Percentiles rank a stretch among this genome's conserved stretches.
These are phyloP conservation scores for Quercus mongolica DNA, from an alignment of 306 rosid genomes.

Conservation along the genomic window DNA sequence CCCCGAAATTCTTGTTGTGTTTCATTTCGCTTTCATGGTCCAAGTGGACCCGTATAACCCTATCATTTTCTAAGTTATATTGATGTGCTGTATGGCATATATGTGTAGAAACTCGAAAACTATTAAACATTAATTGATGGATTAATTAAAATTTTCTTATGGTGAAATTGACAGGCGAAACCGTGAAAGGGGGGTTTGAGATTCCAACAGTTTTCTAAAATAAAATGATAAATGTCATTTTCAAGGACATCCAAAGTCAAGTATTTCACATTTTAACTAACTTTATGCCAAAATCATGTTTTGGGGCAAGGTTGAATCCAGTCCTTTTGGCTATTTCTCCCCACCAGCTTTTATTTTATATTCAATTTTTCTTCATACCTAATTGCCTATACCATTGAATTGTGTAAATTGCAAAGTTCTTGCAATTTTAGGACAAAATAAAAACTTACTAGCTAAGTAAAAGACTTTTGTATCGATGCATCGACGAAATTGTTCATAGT, in stretches of 20 bases:
- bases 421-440: too few relatives aligned
- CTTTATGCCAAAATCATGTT: background rate
- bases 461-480: too few relatives aligned
- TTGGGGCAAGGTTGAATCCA: background rate
- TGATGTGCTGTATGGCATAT: background rate
- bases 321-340: background rate
- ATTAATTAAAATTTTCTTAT: background rate
- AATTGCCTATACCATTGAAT: too few relatives aligned
- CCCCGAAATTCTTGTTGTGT: background rate
- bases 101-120: background rate
- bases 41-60: background rate
- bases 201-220: background rate
- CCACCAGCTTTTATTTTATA: background rate
- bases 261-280: background rate
- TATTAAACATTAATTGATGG: background rate
- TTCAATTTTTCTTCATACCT: background rate
- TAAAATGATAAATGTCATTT: background rate
- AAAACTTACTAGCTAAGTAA: too few relatives aligned
- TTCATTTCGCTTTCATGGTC: background rate
- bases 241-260: conserved; percentile 12
- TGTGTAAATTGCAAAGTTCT: too few relatives aligned
- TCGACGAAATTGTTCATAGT: too few relatives aligned
- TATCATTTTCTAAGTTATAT: background rate
- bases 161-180: too few relatives aligned
- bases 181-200: too few relatives aligned